phyloP scores from a whole-genome alignment of 305 asterid genomes.

The Solanum hybrid region DNA sequence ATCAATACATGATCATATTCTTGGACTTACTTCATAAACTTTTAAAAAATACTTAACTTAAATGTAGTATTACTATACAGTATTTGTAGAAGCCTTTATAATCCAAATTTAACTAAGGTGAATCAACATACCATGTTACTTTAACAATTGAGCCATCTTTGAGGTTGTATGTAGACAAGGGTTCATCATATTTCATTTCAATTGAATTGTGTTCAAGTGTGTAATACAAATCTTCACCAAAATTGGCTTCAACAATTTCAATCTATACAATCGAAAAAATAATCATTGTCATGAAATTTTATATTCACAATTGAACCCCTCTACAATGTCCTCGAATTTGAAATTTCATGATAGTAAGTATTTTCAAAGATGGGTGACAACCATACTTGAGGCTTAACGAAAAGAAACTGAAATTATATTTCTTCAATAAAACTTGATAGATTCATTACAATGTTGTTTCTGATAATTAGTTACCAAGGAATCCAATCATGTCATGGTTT shows the following conservation, averaged over 20 bases:
- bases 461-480: no score
- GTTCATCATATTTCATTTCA: background rate
- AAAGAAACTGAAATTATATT: no score
- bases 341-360: background rate
- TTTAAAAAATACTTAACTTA: background rate
- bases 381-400: background rate
- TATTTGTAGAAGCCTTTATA: background rate
- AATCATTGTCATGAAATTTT: no score
- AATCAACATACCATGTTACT: background rate
- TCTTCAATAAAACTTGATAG: no score
- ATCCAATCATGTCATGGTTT: no score
- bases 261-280: background rate
- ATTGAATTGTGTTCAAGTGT: background rate
- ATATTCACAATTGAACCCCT: background rate
- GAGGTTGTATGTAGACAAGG: conserved; percentile 9
- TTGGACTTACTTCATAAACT: background rate
- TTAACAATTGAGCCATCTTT: conserved; percentile 8
- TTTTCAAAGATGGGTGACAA: background rate
- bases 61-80: background rate
- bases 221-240: background rate
- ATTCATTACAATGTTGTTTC: no score
- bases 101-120: background rate
- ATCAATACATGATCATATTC: background rate
- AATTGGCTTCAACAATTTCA: background rate
- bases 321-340: no score